Conservation (phyloP, 176 grass and related monocot genomes). For the Thinopyrum elongatum region DNA sequence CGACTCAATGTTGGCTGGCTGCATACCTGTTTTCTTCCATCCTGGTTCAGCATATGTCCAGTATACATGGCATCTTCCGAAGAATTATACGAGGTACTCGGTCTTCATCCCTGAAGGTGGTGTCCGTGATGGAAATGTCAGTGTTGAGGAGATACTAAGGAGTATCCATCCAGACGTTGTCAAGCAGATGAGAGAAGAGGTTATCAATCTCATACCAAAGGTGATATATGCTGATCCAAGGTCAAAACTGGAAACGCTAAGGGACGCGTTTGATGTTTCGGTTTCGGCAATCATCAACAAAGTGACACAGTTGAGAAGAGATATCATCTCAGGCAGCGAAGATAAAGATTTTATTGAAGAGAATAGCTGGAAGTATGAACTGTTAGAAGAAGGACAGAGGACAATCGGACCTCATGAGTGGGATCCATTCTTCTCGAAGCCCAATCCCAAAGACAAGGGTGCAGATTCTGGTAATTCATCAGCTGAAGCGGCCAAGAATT, state of each 20-base stretch:
- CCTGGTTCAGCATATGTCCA: slow-evolving; percentile 91
- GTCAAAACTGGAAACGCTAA: slow-evolving; percentile 81
- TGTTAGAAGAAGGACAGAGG: slow-evolving; percentile 68
- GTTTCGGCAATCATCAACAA: slow-evolving; percentile 76
- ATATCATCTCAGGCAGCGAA: slow-evolving; percentile 60
- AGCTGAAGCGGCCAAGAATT: slow-evolving; percentile 78
- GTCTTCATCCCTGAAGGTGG: slow-evolving; percentile 90
- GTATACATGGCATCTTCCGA: slow-evolving; percentile 94
- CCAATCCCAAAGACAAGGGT: slow-evolving; percentile 51
- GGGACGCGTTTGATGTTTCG: slow-evolving; percentile 89
- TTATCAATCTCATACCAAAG: slow-evolving; percentile 83
- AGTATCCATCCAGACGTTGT: slow-evolving; percentile 53
- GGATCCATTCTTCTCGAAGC: slow-evolving; percentile 99
- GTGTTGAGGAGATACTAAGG: slow-evolving; percentile 70
- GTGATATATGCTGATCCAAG: slow-evolving; percentile 94
- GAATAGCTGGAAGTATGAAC: slow-evolving; percentile 90
- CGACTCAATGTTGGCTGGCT: slow-evolving; percentile 93
- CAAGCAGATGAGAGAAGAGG: slow-evolving; percentile 82
- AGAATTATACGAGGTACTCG: slow-evolving; percentile 88
- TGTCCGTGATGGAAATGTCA: slow-evolving; percentile 51
- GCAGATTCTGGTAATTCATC: slow-evolving; percentile 55
- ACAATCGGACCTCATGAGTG: slow-evolving; percentile 74
- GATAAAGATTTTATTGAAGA: slow-evolving; percentile 89
- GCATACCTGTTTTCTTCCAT: slow-evolving; percentile 97
- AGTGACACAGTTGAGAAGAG: slow-evolving; percentile 80